These are phyloP conservation scores for Sporothrix humicola DNA, from an alignment of 2,329 filamentous ascomycete species.

Conservation along the genomic window DNA sequence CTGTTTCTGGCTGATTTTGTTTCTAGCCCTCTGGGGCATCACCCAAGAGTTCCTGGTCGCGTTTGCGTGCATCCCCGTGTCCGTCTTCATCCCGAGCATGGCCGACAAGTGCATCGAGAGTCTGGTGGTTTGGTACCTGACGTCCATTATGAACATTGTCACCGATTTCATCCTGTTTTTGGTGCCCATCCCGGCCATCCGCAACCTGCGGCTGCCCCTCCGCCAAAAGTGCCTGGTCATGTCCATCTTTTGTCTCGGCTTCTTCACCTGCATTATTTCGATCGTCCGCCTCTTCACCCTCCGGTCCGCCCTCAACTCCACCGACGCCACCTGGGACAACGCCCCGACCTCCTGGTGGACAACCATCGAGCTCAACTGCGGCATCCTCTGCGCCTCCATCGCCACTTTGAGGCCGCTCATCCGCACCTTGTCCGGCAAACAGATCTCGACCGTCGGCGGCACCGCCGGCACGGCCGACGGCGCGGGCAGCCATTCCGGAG, in stretches of 20 bases:
- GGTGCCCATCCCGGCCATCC: slow-evolving; percentile 85
- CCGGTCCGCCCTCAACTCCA: slow-evolving; percentile 66
- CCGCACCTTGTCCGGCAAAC: not conserved
- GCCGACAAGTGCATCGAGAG: slow-evolving; percentile 41
- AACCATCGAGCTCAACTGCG: slow-evolving; percentile 88
- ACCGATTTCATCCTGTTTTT: slow-evolving; percentile 87
- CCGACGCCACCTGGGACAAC: slow-evolving; percentile 44
- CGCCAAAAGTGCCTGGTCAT: slow-evolving; percentile 88
- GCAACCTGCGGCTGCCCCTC: slow-evolving; percentile 78
- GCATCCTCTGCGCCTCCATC: slow-evolving; percentile 86
- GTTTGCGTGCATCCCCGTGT: slow-evolving; percentile 42
- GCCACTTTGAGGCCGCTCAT: slow-evolving; percentile 87
- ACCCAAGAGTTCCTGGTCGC: slow-evolving; percentile 43
- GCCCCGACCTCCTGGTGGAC: slow-evolving; percentile 68
- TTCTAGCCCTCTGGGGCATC: slow-evolving; percentile 43
- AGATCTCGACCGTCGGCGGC: not conserved
- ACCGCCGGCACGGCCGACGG: not conserved
- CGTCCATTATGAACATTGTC: slow-evolving; percentile 74
- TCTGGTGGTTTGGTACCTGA: slow-evolving; percentile 43
- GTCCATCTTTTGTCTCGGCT: slow-evolving; percentile 83
- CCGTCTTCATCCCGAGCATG: slow-evolving; percentile 39
- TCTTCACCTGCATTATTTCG: slow-evolving; percentile 78
- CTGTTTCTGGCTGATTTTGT: slow-evolving; percentile 40
- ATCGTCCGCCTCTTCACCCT: slow-evolving; percentile 51
- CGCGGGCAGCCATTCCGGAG: not conserved